Base-by-base conservation (phyloP, 2,329 filamentous ascomycete genomes). In the Xylaria sp. region DNA sequence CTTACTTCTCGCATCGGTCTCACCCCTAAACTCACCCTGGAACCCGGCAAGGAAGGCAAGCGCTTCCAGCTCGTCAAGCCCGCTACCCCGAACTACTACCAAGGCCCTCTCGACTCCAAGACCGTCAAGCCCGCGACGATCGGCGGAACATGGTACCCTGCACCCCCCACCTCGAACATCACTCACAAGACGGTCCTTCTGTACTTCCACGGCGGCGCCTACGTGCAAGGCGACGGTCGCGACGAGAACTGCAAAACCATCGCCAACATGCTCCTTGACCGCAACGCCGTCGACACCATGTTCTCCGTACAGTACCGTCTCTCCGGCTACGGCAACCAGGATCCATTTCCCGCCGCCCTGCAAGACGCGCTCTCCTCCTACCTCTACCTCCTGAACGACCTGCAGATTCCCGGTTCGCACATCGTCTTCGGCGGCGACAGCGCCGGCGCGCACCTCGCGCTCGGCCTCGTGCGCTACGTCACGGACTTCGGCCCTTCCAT, bases 261-360 rank as follows among this genome's bases (percentile, higher is more conserved):
- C 2, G 63, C 62, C 1, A 52, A 60, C 50, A 75, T 67, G 1
- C 59, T 80, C 0, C 62, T 78, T 13, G 68, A 71, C 13, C 67
- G 76, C 53, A 70, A 72, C 0, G 70, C 69, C 11, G 73, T 69
- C 4, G 74, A 73, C 1, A 74, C 75, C 57, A 68, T 81, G 48
- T 74, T 80, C 56, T 68, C 68, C 9, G 75, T 77, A 0, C 76
- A 79, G 58, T 82, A 83, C 69, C 76, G 80, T 0, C 74, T 82
- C 4, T 74, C 72, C 0, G 74, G 77, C 7, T 54, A 73, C 75
- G 0, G 63, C 54, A n/a, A 75, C 73, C 16, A 30, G 23, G 34
- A 66, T 60, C 75, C 73, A 0, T 82, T 81, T 67, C 79, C 80
- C 1, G 80, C 80, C 0, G 76, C 78, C 2, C 66, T 81, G 1